A percentile compares a stretch with the other conserved stretches of the same genome.
phyloP scores from a whole-genome alignment of 2,329 filamentous ascomycete genomes.

The Mycosphaerelloides madeirae region DNA sequence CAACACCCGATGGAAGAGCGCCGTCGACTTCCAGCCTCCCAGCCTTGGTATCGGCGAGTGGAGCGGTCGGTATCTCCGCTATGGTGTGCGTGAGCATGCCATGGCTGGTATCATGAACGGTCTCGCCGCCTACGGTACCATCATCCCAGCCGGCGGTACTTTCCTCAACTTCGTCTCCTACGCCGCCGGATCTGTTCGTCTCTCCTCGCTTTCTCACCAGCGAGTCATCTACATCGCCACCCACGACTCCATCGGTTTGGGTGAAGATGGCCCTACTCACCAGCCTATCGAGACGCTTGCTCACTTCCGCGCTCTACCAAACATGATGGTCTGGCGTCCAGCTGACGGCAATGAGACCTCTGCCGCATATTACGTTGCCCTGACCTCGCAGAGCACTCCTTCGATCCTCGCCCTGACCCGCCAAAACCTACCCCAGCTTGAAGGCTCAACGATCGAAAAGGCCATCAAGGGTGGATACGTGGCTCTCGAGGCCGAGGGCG shows the following conservation, averaged over 20 bases:
- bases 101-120: conserved; percentile 96
- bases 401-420: conserved; percentile 91
- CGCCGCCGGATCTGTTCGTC: conserved; percentile 87
- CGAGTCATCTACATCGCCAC: conserved; percentile 94
- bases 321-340: conserved; percentile 99
- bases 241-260: conserved; percentile 98
- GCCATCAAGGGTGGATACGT: conserved; percentile 95
- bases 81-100: conserved; percentile 85
- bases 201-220: conserved; percentile 85
- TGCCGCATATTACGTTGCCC: conserved; percentile 91
- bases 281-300: conserved; percentile 98
- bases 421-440: conserved; percentile 96
- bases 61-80: conserved; percentile 84
- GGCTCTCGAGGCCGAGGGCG: conserved; percentile 75
- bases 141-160: conserved; percentile 90
- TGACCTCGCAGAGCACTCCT: conserved; percentile 85
- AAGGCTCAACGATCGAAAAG: conserved; percentile 84
- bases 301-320: conserved; percentile 97
- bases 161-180: conserved; percentile 99
- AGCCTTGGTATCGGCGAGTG: conserved; percentile 81
- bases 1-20: conserved; percentile 96
- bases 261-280: conserved; percentile 97
- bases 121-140: conserved; percentile 87
- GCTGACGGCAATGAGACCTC: conserved; percentile 98
- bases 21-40: conserved; percentile 94